These are phyloP conservation scores for Dalbergia cochinchinensis DNA, from an alignment of 306 rosid species.

Conservation along the genomic window DNA sequence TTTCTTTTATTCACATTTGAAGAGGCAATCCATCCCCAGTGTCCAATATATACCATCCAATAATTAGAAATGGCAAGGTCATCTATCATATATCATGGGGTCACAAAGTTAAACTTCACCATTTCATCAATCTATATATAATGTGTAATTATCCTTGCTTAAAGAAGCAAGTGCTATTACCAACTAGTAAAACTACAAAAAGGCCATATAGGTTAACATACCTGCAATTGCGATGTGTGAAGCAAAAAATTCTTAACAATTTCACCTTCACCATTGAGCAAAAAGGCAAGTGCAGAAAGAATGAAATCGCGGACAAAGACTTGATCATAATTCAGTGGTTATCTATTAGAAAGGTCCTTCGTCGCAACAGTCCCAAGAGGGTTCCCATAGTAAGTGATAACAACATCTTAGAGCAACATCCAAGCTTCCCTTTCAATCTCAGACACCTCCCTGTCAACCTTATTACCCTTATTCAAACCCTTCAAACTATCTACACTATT, in stretches of 20 bases:
- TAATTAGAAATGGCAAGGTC: not conserved
- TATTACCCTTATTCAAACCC: slow-evolving; percentile 56
- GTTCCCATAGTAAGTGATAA: slow-evolving; percentile 77
- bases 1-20: no score
- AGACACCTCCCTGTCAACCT: slow-evolving; percentile 61
- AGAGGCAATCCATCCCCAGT: slow-evolving; percentile 10
- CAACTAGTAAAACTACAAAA: slow-evolving; percentile 19
- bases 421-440: slow-evolving; percentile 78
- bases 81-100: slow-evolving; percentile 3
- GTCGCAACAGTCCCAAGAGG: slow-evolving; percentile 92
- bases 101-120: slow-evolving; percentile 26
- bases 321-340: slow-evolving; percentile 85
- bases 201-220: slow-evolving; percentile 37
- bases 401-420: slow-evolving; percentile 68
- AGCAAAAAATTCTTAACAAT: slow-evolving; percentile 89
- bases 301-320: slow-evolving; percentile 88
- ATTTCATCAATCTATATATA: not conserved
- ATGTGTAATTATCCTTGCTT: not conserved
- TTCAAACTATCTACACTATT: slow-evolving; percentile 51
- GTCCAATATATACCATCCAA: slow-evolving; percentile 15
- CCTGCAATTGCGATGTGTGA: slow-evolving; percentile 88
- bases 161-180: slow-evolving; percentile 28
- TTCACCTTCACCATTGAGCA: slow-evolving; percentile 84
- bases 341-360: slow-evolving; percentile 66
- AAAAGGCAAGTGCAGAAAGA: slow-evolving; percentile 85